phyloP scores from a whole-genome alignment of 2,329 filamentous ascomycete species.

The Geosmithia morbida region DNA sequence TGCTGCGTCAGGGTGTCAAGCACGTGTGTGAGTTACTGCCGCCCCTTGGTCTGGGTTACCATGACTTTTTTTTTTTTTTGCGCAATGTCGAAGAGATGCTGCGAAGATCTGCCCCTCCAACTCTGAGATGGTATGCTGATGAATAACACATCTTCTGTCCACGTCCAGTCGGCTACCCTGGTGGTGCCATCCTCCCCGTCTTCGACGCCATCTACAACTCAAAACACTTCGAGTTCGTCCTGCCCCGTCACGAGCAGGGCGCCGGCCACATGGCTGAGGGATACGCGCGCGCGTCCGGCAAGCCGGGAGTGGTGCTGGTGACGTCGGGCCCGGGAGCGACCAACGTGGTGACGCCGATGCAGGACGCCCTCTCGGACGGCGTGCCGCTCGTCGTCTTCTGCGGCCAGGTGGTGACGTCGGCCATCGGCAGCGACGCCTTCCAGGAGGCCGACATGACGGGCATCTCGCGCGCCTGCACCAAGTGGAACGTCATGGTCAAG shows the following conservation, averaged over 20 bases:
- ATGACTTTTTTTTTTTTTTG: too few species aligned
- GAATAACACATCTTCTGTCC: too few species aligned
- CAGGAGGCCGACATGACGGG: conserved; percentile 92
- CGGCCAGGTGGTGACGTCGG: conserved; percentile 79
- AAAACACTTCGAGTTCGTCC: conserved; percentile 87
- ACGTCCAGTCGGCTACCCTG: conserved; percentile 61
- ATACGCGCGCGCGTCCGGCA: conserved; percentile 85
- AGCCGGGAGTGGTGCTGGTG: conserved; percentile 89
- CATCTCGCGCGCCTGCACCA: conserved; percentile 89
- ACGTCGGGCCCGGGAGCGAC: conserved; percentile 94
- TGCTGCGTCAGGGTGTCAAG: conserved; percentile 83
- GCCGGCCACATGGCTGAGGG: conserved; percentile 98
- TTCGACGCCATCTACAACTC: conserved; percentile 99
- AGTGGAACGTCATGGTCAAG: conserved; percentile 99
- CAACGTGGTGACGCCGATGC: conserved; percentile 92
- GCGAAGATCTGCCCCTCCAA: too few species aligned
- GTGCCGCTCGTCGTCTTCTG: conserved; percentile 93
- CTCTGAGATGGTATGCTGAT: too few species aligned
- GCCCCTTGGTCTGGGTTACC: background rate
- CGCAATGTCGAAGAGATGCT: too few species aligned
- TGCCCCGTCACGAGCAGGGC: conserved; percentile 92
- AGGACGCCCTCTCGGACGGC: conserved; percentile 89
- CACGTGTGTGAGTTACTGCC: conserved; percentile 66
- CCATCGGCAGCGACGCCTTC: conserved; percentile 92
- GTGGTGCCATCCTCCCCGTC: conserved; percentile 90